Percentiles rank a stretch among this genome's conserved stretches.
Conservation (phyloP, 345 rosid genomes). For the Boechera divaricarpa region DNA sequence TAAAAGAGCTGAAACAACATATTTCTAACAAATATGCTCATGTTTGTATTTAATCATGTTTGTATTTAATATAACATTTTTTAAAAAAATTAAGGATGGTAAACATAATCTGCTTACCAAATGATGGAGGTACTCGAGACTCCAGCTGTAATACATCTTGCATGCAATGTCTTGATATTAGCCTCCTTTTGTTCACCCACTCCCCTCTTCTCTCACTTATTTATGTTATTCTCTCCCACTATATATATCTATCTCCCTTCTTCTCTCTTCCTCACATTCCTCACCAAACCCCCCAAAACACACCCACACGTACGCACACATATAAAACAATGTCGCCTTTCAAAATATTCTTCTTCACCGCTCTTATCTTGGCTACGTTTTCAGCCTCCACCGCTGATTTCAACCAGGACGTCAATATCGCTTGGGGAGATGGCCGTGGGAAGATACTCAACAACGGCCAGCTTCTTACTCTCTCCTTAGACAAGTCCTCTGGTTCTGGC, state of each 20-base stretch:
- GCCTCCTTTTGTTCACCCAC: constrained; percentile 45
- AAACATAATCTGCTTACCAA: constrained; percentile 30
- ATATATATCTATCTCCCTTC: constrained; percentile 32
- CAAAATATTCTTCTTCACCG: constrained; percentile 32
- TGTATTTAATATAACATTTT: background rate
- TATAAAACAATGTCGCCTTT: constrained; percentile 26
- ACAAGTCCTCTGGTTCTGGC: constrained; percentile 54
- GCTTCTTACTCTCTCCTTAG: constrained; percentile 46
- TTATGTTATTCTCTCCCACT: constrained; percentile 8
- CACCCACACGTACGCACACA: constrained; percentile 23
- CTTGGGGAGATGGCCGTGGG: constrained; percentile 46
- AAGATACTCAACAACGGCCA: constrained; percentile 45
- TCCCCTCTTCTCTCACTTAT: constrained; percentile 35
- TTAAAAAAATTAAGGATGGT: background rate
- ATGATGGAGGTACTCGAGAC: constrained; percentile 27
- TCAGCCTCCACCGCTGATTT: constrained; percentile 39
- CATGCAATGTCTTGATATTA: constrained; percentile 41
- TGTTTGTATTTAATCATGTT: constrained; percentile 14
- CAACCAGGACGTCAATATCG: constrained; percentile 31
- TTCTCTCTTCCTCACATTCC: constrained; percentile 43
- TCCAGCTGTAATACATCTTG: constrained; percentile 47
- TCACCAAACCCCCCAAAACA: constrained; percentile 42
- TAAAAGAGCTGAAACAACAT: background rate
- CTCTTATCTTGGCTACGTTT: constrained; percentile 36
- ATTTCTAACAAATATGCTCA: background rate